Evolutionary conservation across 2,329 filamentous ascomycete species (phyloP).

Genomic region (Mariannaea elegans): DNA sequence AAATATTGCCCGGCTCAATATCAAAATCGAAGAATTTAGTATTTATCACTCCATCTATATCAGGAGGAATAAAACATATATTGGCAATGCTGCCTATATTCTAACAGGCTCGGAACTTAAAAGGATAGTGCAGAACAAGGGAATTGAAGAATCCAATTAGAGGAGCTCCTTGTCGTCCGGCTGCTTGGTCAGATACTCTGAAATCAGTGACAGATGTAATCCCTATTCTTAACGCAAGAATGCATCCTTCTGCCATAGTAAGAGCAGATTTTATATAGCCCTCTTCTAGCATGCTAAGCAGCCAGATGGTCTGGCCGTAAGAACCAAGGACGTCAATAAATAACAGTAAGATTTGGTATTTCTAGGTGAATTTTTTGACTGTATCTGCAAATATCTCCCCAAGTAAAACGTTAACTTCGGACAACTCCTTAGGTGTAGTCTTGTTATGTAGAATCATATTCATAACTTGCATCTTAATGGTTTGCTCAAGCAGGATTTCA

Average conservation of each 20-base stretch:
- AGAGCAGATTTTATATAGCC: slow-evolving; percentile 57
- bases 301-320: slow-evolving; percentile 67
- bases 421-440: slow-evolving; percentile 61
- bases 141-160: slow-evolving; percentile 67
- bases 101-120: slow-evolving; percentile 64
- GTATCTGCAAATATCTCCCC: slow-evolving; percentile 65
- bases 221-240: slow-evolving; percentile 62
- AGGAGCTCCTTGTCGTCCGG: slow-evolving; percentile 63
- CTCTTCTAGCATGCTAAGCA: slow-evolving; percentile 48
- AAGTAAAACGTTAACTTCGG: slow-evolving; percentile 64
- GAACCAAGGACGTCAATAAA: slow-evolving; percentile 64
- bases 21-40: too few species aligned
- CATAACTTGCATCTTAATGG: slow-evolving; percentile 65
- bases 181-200: slow-evolving; percentile 63
- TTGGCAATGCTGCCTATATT: slow-evolving; percentile 69
- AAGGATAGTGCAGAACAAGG: slow-evolving; percentile 63
- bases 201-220: slow-evolving; percentile 68
- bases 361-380: slow-evolving; percentile 58
- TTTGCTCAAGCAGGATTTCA: slow-evolving; percentile 62
- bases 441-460: slow-evolving; percentile 62
- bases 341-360: slow-evolving; percentile 52
- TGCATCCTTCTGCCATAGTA: slow-evolving; percentile 64
- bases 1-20: slow-evolving; percentile 64
- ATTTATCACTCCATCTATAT: slow-evolving; percentile 45
- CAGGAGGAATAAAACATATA: slow-evolving; percentile 65